Evolutionary conservation across 371 early-diverging fungal species (phyloP), one percentile per base, ranked within the genome.

Genomic region (Globomyces sp.): DNA sequence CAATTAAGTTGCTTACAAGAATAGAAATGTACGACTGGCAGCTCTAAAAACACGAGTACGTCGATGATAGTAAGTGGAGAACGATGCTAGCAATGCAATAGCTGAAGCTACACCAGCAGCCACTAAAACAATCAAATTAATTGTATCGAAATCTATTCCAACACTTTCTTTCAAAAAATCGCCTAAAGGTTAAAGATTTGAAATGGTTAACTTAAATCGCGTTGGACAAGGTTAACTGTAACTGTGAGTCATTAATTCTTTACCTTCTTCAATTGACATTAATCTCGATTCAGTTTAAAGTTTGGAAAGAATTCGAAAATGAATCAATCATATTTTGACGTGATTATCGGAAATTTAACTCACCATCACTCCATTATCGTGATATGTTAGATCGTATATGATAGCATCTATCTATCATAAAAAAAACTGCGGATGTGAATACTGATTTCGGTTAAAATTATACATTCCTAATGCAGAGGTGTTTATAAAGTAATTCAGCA

Each of bases 21-120:
- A 55, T 8, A 55, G 5, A 55, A 55, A 55, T 34, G 57, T 55
- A 8, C 57, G 5, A 40, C 57, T 55, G 5, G 8, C 57, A 8
- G 57, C 57, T 55, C 57, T 34, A 8, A 55, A 5, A 8, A n/a
- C 8, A 8, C 57, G 5, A 8, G 5, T n/a, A 55, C n/a, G 10
- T 40, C 57, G 5, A 10, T 55, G 5, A 8, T 8, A 8, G 57
- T 55, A 55, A 8, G n/a, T 10, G 5, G 47, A 46, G 47, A 46
- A 5, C 8, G 47, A 8, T 8, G 11, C 11, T 11, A 46, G 5
- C 11, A 11, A 5, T 8, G 47, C 11, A 5, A 11, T 46, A 8
- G 11, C 8, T 11, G 11, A 46, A 11, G 8, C 5, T 46, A 46
- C 8, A 46, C 5, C 47, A 8, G 8, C 47, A 11, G 11, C 47